Conservation (phyloP, 176 grass and related monocot species). For the Dendrocalamus sinicus region DNA sequence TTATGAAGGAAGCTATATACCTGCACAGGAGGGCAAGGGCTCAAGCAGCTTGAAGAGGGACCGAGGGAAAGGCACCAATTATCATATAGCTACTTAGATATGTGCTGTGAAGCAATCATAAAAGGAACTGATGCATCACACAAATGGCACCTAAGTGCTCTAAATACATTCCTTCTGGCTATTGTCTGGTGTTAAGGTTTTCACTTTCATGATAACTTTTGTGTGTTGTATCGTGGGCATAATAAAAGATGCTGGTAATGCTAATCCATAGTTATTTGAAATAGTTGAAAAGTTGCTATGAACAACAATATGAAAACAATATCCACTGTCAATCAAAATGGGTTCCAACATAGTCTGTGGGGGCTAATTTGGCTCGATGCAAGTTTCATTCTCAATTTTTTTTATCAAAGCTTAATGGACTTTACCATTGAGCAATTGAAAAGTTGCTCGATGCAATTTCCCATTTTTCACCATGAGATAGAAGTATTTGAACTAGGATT, state of each 20-base stretch:
- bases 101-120: slow-evolving; percentile 26
- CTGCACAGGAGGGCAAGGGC: slow-evolving; percentile 16
- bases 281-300: slow-evolving; percentile 6
- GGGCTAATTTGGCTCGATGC: background rate
- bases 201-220: background rate
- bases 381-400: background rate
- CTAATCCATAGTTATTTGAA: slow-evolving; percentile 24
- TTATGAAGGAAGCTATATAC: slow-evolving; percentile 43
- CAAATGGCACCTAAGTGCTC: background rate
- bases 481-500: background rate
- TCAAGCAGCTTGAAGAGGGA: slow-evolving; percentile 31
- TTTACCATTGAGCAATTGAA: background rate
- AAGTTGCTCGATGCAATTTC: background rate
- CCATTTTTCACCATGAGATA: background rate
- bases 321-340: background rate
- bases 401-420: background rate
- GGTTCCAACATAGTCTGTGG: background rate
- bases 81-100: slow-evolving; percentile 22
- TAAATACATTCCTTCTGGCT: slow-evolving; percentile 13
- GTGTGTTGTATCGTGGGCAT: background rate
- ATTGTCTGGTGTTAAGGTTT: slow-evolving; percentile 1
- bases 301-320: slow-evolving; percentile 4
- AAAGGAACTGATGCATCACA: slow-evolving; percentile 6
- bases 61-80: slow-evolving; percentile 16
- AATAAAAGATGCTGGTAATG: slow-evolving; percentile 8